A percentile compares a stretch with the other conserved stretches of the same genome.
Evolutionary conservation across 805 yeast species (phyloP).

Genomic region (Phaffomyces opuntiae): DNA sequence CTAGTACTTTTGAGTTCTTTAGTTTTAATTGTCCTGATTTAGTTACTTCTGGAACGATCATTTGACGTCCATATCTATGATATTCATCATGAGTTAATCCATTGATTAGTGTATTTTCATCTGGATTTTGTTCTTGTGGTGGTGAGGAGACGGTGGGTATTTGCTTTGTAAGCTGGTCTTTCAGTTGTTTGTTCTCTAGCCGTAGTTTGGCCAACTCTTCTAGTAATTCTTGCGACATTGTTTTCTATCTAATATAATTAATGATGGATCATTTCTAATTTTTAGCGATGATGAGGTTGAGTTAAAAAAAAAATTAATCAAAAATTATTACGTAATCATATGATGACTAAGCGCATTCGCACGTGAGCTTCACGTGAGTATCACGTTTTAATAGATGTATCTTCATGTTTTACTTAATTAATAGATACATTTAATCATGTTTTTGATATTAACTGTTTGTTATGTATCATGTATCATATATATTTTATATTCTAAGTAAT

Average conservation of each 20-base stretch:
- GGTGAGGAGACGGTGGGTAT: neutral
- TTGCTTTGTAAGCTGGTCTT: neutral
- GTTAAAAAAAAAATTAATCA: no score
- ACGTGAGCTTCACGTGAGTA: no score
- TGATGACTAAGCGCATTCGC: neutral
- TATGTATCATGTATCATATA: no score
- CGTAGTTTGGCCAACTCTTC: conserved; percentile 10
- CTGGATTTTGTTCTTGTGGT: neutral
- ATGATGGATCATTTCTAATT: no score
- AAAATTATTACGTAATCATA: no score
- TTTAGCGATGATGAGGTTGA: no score
- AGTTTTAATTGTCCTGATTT: conserved; percentile 49
- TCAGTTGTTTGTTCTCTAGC: conserved; percentile 11
- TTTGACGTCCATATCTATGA: conserved; percentile 84
- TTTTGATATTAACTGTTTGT: no score
- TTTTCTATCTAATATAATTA: no score
- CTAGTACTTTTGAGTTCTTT: conserved; percentile 53
- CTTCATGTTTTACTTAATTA: no score
- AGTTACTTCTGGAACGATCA: conserved; percentile 76
- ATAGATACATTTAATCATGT: no score
- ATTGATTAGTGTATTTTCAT: neutral
- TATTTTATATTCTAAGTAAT: neutral
- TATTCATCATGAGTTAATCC: conserved; percentile 54
- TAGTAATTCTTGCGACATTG: neutral
- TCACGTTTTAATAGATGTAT: no score